These are phyloP conservation scores for Alnus glutinosa DNA, from an alignment of 306 rosid species.

Conservation along the genomic window DNA sequence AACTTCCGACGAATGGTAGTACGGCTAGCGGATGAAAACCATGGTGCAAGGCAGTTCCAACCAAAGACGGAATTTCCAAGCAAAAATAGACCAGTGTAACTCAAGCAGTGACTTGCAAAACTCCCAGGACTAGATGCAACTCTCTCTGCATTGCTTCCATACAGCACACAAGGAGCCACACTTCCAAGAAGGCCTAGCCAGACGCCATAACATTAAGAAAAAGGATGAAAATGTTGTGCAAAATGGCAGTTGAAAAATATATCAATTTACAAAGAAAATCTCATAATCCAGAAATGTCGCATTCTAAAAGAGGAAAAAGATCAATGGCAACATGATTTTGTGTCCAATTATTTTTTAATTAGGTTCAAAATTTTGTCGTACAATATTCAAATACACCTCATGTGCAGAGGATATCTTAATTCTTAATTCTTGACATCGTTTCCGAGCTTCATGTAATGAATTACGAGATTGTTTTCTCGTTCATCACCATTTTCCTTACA, in stretches of 20 bases:
- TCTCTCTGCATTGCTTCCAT: slow-evolving; percentile 92
- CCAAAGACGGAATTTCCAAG: slow-evolving; percentile 75
- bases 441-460: not conserved
- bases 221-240: not conserved
- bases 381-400: not conserved
- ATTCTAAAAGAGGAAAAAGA: not conserved
- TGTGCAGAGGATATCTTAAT: not conserved
- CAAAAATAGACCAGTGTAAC: slow-evolving; percentile 68
- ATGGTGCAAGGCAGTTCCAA: slow-evolving; percentile 79
- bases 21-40: slow-evolving; percentile 79
- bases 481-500: not conserved
- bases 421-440: not conserved
- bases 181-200: slow-evolving; percentile 88
- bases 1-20: slow-evolving; percentile 80
- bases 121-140: slow-evolving; percentile 69
- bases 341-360: not conserved
- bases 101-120: slow-evolving; percentile 73
- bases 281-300: not conserved
- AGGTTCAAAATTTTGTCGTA: not conserved
- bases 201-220: slow-evolving; percentile 22
- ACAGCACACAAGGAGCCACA: slow-evolving; percentile 91
- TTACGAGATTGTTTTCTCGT: not conserved
- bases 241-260: slow-evolving; percentile 1
- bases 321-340: not conserved
- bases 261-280: not conserved